A percentile compares a stretch with the other conserved stretches of the same genome.
Conservation (phyloP, 2,329 filamentous ascomycete species). For the Fusarium sp. region DNA sequence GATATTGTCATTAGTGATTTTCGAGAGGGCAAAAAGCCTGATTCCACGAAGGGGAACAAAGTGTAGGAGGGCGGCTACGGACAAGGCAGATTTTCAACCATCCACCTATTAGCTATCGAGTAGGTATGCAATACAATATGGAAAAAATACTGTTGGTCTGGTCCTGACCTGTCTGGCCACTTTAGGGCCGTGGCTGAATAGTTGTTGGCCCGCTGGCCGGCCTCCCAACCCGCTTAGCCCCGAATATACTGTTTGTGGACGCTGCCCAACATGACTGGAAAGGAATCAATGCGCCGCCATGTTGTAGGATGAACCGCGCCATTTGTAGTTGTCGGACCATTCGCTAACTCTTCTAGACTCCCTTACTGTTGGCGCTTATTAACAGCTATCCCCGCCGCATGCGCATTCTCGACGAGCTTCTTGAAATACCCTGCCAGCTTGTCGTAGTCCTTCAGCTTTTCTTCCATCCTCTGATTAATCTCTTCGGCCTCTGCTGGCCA, state of each 20-base stretch:
- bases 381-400: neutral
- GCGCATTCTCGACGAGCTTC: constrained; percentile 18
- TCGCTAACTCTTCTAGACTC: too few relatives aligned
- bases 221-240: too few relatives aligned
- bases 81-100: neutral
- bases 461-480: constrained; percentile 5
- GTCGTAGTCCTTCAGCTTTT: neutral
- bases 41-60: too few relatives aligned
- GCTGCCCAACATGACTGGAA: too few relatives aligned
- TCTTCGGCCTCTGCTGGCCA: constrained; percentile 21
- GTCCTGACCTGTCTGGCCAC: neutral
- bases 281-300: too few relatives aligned
- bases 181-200: neutral
- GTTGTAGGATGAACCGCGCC: too few relatives aligned
- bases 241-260: too few relatives aligned
- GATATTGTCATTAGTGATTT: neutral
- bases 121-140: too few relatives aligned
- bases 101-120: neutral
- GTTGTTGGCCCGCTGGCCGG: neutral
- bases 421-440: constrained; percentile 12
- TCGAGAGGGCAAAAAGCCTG: neutral
- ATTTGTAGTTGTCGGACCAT: too few relatives aligned
- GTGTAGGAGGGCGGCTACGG: neutral
- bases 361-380: neutral
- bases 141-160: too few relatives aligned